Evolutionary conservation across 75 land plant species (phyloP).

Genomic region (Adiantum capillusveneris): DNA sequence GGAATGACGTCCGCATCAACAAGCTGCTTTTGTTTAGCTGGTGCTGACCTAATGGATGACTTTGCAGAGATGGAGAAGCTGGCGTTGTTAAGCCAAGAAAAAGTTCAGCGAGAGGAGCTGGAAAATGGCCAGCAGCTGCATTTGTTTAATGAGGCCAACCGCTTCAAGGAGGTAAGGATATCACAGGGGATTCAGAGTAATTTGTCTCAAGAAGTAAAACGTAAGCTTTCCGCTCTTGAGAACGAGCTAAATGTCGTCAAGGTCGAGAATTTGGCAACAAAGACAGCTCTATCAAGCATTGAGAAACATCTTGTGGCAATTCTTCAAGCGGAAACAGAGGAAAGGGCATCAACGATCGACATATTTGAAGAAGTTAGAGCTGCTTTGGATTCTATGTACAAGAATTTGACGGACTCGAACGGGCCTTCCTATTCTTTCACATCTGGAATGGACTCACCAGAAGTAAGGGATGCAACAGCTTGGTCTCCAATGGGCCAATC

Average conservation of each 20-base stretch:
- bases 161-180: too few species aligned
- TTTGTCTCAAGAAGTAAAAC: not conserved
- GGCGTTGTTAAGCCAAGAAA: slow-evolving; percentile 35
- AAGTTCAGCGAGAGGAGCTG: not conserved
- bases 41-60: slow-evolving; percentile 71
- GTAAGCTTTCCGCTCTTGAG: slow-evolving; percentile 6
- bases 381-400: too few species aligned
- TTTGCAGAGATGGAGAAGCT: slow-evolving; percentile 81
- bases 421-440: too few species aligned
- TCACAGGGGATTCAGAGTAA: too few species aligned
- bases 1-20: slow-evolving; percentile 11
- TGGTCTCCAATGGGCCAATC: not conserved
- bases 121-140: too few species aligned
- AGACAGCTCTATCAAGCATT: slow-evolving; percentile 29
- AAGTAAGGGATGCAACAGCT: slow-evolving; percentile 9
- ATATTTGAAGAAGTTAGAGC: slow-evolving; percentile 27
- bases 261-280: slow-evolving; percentile 13
- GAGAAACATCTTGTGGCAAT: slow-evolving; percentile 38
- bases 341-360: slow-evolving; percentile 23
- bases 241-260: not conserved
- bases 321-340: slow-evolving; percentile 30
- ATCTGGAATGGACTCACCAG: not conserved
- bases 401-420: too few species aligned
- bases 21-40: slow-evolving; percentile 29
- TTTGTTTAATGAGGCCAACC: too few species aligned